These are phyloP conservation scores for Beta macrorhiza DNA, from an alignment of 179 eudicot species.

Conservation along the genomic window DNA sequence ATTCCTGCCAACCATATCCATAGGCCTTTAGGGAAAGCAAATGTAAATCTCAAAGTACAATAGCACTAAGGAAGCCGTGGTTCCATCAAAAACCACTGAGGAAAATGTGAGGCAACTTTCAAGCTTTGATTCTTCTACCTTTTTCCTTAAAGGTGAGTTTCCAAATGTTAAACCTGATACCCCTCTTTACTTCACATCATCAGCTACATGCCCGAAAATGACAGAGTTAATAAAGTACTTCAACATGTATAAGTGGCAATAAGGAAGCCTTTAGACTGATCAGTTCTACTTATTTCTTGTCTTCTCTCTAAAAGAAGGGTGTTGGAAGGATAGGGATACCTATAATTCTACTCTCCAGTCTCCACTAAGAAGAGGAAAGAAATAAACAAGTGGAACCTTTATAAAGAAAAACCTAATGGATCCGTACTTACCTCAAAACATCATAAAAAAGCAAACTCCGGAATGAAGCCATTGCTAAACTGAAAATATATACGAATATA, in stretches of 20 bases:
- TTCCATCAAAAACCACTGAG: conserved; percentile 28
- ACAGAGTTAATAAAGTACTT: conserved; percentile 21
- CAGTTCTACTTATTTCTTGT: conserved; percentile 15
- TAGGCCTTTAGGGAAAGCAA: conserved; percentile 9
- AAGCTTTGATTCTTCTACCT: conserved; percentile 18
- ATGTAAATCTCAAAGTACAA: conserved; percentile 10
- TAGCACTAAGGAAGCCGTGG: conserved; percentile 14
- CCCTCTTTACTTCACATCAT: conserved; percentile 31
- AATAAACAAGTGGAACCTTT: conserved; percentile 12
- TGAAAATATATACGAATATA: not conserved
- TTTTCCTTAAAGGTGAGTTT: conserved; percentile 20
- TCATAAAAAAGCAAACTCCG: not conserved
- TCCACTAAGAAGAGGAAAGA: conserved; percentile 8
- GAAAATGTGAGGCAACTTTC: conserved; percentile 27
- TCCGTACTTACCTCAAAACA: not conserved
- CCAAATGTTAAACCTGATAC: conserved; percentile 25
- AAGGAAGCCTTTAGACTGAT: conserved; percentile 21
- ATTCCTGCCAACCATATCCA: conserved; percentile 14
- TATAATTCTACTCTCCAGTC: conserved; percentile 13
- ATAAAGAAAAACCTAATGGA: not conserved
- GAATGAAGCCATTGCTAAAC: conserved; percentile 14
- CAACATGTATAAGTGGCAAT: conserved; percentile 24
- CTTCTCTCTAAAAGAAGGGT: conserved; percentile 10
- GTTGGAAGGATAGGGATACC: conserved; percentile 19
- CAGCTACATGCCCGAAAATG: conserved; percentile 22